Base-by-base conservation (phyloP, 2,329 filamentous ascomycete species). In the Talaromyces sp. region DNA sequence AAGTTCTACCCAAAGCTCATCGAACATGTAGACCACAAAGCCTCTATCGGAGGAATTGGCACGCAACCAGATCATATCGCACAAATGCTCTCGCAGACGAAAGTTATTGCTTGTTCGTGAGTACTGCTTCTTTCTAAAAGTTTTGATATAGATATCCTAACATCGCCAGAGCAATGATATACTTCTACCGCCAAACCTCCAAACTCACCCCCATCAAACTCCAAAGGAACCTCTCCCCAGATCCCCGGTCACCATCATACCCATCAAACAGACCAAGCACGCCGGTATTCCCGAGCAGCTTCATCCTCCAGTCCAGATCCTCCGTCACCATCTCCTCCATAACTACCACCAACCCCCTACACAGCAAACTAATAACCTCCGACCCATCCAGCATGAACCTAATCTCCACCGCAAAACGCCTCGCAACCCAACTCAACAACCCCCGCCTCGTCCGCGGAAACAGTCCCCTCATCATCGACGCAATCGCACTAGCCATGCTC, bases 131-230 rank as follows among this genome's bases (percentile, higher is more conserved):
- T 39, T 9, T 13, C 10, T 39, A 9, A 9, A 33, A 5, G 33
- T 36, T 21, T 17, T 15, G 5, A 52, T 8, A 15, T 8, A 31
- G 25, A 28, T 28, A 15, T 48, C 3, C 35, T 52, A 25, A 10
- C 15, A 21, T 13, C 21, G 25, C 11, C 21, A 67, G 67, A 46
- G 75, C 76, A 10, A 71, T 84, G 1, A 88, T 91, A 63, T 81
- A 89, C 63, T 80, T 91, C 33, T 88, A 91, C 69, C 85, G 89
- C 62, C 88, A 88, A 5, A 82, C 85, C 59, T 90, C 87, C 5
- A 86, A 48, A 36, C 53, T 53, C 8, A 33, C 19, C 3, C 40
- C 50, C 5, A 48, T 58, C 15, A 52, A 39, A 52, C 33, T 52
- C 13, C 48, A 52, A 52, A 28, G 37, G 17, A 41, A 54, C 8